A percentile compares a stretch with the other conserved stretches of the same genome.
phyloP scores from a whole-genome alignment of 192 early-diverging fungal species.

The Coemansia sp. region DNA sequence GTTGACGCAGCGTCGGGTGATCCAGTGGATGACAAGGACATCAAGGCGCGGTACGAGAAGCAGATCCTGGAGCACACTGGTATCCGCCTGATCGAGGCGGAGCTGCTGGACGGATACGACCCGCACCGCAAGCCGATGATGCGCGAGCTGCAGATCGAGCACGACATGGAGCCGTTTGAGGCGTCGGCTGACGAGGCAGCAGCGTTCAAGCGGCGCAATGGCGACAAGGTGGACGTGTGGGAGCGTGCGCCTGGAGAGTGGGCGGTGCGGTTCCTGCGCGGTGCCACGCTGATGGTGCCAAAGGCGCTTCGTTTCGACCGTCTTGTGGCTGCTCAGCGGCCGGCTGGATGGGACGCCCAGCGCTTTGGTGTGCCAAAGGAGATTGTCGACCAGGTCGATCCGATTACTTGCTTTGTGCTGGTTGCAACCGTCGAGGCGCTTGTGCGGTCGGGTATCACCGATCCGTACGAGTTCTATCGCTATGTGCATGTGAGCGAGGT shows the following conservation, averaged over 20 bases:
- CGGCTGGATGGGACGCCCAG: constrained; percentile 89
- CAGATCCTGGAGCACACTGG: constrained; percentile 89
- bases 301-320: constrained; percentile 92
- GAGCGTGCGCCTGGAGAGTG: constrained; percentile 65
- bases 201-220: constrained; percentile 83
- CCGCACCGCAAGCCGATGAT: constrained; percentile 82
- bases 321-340: constrained; percentile 77
- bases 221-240: constrained; percentile 67
- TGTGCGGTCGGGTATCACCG: constrained; percentile 86
- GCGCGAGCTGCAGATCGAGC: constrained; percentile 86
- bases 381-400: constrained; percentile 88
- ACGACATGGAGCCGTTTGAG: constrained; percentile 87
- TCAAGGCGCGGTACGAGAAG: constrained; percentile 92
- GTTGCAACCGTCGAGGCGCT: constrained; percentile 92
- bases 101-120: constrained; percentile 82
- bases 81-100: constrained; percentile 91
- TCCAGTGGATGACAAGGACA: constrained; percentile 82
- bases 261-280: constrained; percentile 82
- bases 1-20: constrained; percentile 83
- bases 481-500: constrained; percentile 94
- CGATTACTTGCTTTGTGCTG: constrained; percentile 82
- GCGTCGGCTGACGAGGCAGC: constrained; percentile 85
- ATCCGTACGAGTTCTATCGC: constrained; percentile 96
- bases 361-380: constrained; percentile 92
- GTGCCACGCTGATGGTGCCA: constrained; percentile 83